These are phyloP conservation scores for Nigrospora oryzae DNA, from an alignment of 2,329 filamentous ascomycete genomes.

Conservation along the genomic window DNA sequence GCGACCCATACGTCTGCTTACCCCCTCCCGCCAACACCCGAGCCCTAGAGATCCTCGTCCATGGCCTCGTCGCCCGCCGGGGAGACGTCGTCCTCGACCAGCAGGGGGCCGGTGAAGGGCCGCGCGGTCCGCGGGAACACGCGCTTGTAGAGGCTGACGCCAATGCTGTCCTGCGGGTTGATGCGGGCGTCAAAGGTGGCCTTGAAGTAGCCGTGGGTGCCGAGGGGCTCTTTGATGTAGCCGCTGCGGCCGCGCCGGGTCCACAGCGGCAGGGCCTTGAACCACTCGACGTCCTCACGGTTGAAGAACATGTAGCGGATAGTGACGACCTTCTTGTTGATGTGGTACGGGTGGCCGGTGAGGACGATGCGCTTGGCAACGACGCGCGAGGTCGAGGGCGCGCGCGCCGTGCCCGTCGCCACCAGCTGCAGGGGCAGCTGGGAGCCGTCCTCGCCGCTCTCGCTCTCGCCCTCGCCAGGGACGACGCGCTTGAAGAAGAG, in stretches of 20 bases:
- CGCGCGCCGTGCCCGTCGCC: constrained; percentile 78
- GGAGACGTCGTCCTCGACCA: constrained; percentile 23
- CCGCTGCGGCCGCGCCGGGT: constrained; percentile 82
- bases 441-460: constrained; percentile 30
- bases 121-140: constrained; percentile 68
- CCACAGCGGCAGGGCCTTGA: constrained; percentile 93
- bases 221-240: constrained; percentile 87
- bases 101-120: constrained; percentile 32
- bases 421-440: constrained; percentile 60
- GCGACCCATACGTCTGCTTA: too few species aligned
- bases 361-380: constrained; percentile 91
- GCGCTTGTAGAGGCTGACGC: constrained; percentile 80
- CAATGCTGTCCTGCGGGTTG: constrained; percentile 90
- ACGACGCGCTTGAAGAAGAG: constrained; percentile 70
- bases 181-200: constrained; percentile 94
- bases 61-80: constrained; percentile 22
- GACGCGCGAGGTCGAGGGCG: constrained; percentile 67
- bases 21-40: background rate
- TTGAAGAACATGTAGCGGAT: constrained; percentile 99
- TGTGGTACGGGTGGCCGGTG: constrained; percentile 95
- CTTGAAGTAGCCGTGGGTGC: constrained; percentile 99
- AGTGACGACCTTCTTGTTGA: constrained; percentile 95
- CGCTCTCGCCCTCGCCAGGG: constrained; percentile 29
- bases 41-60: constrained; percentile 28
- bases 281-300: constrained; percentile 90